Evolutionary conservation across 2,329 filamentous ascomycete genomes (phyloP).

Genomic region (Ophiostoma perfectum): DNA sequence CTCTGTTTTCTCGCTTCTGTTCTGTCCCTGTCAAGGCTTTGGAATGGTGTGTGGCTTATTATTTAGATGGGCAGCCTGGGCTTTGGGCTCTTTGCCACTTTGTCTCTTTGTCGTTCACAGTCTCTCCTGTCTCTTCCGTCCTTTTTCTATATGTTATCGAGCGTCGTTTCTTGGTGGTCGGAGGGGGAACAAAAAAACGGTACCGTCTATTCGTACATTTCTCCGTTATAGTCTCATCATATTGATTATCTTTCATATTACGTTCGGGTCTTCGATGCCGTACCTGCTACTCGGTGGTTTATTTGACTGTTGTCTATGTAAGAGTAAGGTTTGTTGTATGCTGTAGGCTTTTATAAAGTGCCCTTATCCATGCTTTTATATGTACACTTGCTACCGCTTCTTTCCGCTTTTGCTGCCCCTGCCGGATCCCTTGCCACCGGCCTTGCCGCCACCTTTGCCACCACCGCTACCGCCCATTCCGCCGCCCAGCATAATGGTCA

Average conservation of each 20-base stretch:
- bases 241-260: conserved; percentile 9
- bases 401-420: conserved; percentile 14
- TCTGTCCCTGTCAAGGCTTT: not conserved
- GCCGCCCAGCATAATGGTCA: conserved; percentile 69
- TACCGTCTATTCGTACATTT: conserved; percentile 10
- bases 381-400: conserved; percentile 11
- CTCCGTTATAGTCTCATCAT: conserved; percentile 11
- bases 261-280: too few species aligned
- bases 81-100: not conserved
- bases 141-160: conserved; percentile 12
- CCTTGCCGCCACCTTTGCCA: conserved; percentile 38
- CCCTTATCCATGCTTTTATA: not conserved
- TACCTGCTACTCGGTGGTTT: not conserved
- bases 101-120: conserved; percentile 11
- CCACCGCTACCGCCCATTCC: conserved; percentile 41
- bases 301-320: too few species aligned
- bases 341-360: not conserved
- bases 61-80: not conserved
- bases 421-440: conserved; percentile 26
- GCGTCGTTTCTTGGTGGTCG: conserved; percentile 16
- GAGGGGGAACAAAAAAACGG: conserved; percentile 18
- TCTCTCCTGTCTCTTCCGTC: conserved; percentile 13
- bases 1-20: not conserved
- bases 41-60: conserved; percentile 9
- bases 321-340: too few species aligned